These are phyloP conservation scores for Fusarium subglutinans DNA, from an alignment of 2,329 filamentous ascomycete species.

Conservation along the genomic window DNA sequence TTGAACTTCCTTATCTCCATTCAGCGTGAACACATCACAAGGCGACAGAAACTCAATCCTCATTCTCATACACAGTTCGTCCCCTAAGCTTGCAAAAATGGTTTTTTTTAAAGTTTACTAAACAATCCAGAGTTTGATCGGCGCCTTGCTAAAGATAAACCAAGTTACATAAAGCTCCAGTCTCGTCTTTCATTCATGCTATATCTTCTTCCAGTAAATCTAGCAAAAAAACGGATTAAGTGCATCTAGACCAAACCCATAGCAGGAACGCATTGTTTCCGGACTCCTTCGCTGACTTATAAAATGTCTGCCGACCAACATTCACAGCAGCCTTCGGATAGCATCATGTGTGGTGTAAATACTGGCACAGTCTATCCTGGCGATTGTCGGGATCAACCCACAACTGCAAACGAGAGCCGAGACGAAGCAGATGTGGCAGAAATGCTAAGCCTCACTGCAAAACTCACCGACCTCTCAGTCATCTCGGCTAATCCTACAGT, in stretches of 20 bases:
- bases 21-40: background rate
- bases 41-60: background rate
- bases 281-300: background rate
- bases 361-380: background rate
- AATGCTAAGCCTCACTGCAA: accelerated
- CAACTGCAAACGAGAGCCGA: background rate
- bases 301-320: background rate
- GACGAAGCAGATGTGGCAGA: accelerated
- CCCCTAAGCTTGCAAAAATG: background rate
- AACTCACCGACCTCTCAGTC: background rate
- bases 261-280: too few relatives aligned
- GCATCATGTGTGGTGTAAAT: background rate
- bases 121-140: background rate
- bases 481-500: background rate
- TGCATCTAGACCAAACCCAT: too few relatives aligned
- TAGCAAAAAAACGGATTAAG: background rate
- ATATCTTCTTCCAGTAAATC: background rate
- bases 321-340: background rate
- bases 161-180: background rate
- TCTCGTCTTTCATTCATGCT: background rate
- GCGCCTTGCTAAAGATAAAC: background rate
- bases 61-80: background rate
- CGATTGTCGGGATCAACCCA: accelerated
- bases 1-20: background rate
- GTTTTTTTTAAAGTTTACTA: background rate